Conservation (phyloP, 1,284 basidiomycete genomes). For the Caloboletus firmus region DNA sequence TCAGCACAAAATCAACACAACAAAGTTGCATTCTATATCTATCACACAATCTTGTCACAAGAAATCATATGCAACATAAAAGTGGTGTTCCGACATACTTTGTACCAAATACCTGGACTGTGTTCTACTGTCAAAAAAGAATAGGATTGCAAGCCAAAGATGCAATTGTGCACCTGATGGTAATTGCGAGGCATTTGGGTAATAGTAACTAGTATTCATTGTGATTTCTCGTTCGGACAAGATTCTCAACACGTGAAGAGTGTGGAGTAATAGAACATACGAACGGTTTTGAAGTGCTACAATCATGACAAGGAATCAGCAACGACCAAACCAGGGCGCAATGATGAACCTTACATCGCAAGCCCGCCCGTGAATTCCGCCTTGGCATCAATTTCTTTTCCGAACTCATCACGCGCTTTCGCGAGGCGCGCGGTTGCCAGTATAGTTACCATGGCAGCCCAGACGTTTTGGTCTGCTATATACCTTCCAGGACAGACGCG, state of each 20-base stretch:
- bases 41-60: too few species aligned
- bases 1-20: too few species aligned
- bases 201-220: not conserved
- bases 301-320: constrained; percentile 5
- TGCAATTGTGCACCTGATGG: too few species aligned
- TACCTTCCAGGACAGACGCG: constrained; percentile 28
- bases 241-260: constrained; percentile 15
- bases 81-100: too few species aligned
- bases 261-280: constrained; percentile 20
- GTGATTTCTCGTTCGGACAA: constrained; percentile 14
- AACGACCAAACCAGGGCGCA: not conserved
- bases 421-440: constrained; percentile 24
- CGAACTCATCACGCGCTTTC: constrained; percentile 20
- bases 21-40: too few species aligned
- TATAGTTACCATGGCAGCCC: constrained; percentile 25
- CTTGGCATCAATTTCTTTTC: constrained; percentile 26
- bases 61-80: too few species aligned
- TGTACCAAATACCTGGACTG: too few species aligned
- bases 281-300: constrained; percentile 28
- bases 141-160: too few species aligned
- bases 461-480: constrained; percentile 27
- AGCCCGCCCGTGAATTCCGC: constrained; percentile 28
- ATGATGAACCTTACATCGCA: constrained; percentile 12
- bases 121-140: too few species aligned
- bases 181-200: not conserved